Evolutionary conservation across 1,284 basidiomycete genomes (phyloP), one percentile per base, ranked within the genome.

Genomic region (Cryptococcus deneoformans): DNA sequence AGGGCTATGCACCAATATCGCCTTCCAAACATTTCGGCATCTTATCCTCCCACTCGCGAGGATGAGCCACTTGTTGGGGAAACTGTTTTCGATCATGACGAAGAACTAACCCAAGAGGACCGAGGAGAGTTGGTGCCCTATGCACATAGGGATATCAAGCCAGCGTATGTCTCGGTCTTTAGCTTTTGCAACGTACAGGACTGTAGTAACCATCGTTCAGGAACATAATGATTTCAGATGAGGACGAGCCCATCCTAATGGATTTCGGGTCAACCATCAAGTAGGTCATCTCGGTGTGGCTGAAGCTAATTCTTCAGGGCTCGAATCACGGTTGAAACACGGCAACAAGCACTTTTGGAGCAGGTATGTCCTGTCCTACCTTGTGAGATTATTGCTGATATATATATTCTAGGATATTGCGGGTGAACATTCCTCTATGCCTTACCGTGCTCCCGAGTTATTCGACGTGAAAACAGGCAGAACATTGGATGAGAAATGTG

Each of bases 91-190:
- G 89, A 91, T 63, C 86, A 86, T 0, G 88, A 90, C 56, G 86
- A 87, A 61, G 89, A 90, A 64, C 66, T 82, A 20, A 4, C 35
- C 68, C 67, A 76, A 36, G 69, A 63, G 34, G 68, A 66, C 36
- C 66, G 73, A 50, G 79, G 76, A 1, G 75, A 79, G 56, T 58
- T 88, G 8, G 83, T 92, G 6, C 92, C 96, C 0, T 99, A 96
- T 74, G 94, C 95, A 0, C 96, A 99, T 79, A 82, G 96, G 58
- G 95, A 99, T 79, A 82, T 99, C 70, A 99, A 99, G 79, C 96
- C 95, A 43, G 93, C 88, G 91, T 92, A 69, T 69, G 86, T 80
- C 2, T n/a, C 46, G 0, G 1, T 5, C 50, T 20, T 8, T 8
- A 50, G 44, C 11, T 37, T 29, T 29, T 20, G 16, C 42, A n/a